Percentiles rank a stretch among this genome's conserved stretches.
Conservation (phyloP, 345 rosid genomes). For the Clausena lansium region DNA sequence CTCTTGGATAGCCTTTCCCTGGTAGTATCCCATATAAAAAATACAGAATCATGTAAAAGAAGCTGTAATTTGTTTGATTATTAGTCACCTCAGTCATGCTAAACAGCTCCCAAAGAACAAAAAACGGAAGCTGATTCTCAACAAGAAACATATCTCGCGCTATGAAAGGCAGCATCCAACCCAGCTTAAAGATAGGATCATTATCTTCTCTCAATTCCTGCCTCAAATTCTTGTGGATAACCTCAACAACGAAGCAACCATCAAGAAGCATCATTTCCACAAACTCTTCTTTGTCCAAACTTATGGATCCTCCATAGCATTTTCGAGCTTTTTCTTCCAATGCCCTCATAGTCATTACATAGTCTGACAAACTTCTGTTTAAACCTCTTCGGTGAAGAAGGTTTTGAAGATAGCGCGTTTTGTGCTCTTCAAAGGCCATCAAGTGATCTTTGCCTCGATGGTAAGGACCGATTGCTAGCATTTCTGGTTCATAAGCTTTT, state of each 20-base stretch:
- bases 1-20: not conserved
- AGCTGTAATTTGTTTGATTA: not conserved
- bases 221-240: not conserved
- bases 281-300: conserved; percentile 5
- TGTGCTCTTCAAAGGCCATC: conserved; percentile 17
- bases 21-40: not conserved
- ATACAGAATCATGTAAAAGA: not conserved
- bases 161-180: not conserved
- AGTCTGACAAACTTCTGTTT: not conserved
- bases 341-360: not conserved
- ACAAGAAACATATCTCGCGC: not conserved
- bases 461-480: conserved; percentile 28
- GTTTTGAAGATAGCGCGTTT: conserved; percentile 9
- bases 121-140: conserved; percentile 20
- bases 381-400: conserved; percentile 5
- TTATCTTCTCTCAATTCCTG: not conserved
- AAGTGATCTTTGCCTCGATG: conserved; percentile 8
- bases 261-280: conserved; percentile 36
- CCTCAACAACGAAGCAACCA: conserved; percentile 22
- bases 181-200: not conserved
- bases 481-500: conserved; percentile 22
- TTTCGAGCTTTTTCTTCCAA: conserved; percentile 17
- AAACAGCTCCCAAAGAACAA: conserved; percentile 14
- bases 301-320: conserved; percentile 12
- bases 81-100: not conserved